phyloP scores from a whole-genome alignment of 106 monocot species.

The Cymbidium sinense region DNA sequence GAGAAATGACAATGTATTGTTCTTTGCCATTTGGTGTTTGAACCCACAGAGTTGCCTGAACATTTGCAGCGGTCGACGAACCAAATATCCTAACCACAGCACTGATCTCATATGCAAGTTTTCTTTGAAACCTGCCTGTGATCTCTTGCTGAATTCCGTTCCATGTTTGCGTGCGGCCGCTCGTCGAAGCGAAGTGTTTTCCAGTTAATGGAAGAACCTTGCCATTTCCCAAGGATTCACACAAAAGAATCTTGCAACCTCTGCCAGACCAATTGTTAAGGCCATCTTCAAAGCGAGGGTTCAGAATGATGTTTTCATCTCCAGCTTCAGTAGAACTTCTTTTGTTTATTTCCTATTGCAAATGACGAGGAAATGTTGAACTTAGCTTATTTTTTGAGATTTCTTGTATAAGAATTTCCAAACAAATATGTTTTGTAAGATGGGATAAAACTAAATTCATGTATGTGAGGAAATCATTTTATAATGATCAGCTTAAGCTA shows the following conservation, averaged over 20 bases:
- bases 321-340: conserved; percentile 2
- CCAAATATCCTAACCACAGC: conserved; percentile 56
- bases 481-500: no score
- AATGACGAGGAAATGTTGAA: no score
- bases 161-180: conserved; percentile 44
- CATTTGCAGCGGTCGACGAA: conserved; percentile 18
- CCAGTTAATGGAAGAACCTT: conserved; percentile 49
- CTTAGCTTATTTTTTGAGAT: no score
- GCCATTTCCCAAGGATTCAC: conserved; percentile 46
- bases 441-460: no score
- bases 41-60: conserved; percentile 55
- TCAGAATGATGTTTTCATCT: conserved; percentile 55
- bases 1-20: conserved; percentile 62
- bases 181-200: conserved; percentile 56
- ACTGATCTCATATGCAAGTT: conserved; percentile 58
- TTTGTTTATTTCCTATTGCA: neutral
- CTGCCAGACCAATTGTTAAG: conserved; percentile 66
- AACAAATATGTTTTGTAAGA: no score
- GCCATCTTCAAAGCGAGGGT: conserved; percentile 66
- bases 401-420: neutral
- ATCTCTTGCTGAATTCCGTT: conserved; percentile 89
- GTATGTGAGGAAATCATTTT: no score
- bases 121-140: conserved; percentile 63
- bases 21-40: conserved; percentile 67
- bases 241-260: conserved; percentile 63